Conservation (phyloP, 495 filamentous ascomycete genomes). For the Letharia columbiana region DNA sequence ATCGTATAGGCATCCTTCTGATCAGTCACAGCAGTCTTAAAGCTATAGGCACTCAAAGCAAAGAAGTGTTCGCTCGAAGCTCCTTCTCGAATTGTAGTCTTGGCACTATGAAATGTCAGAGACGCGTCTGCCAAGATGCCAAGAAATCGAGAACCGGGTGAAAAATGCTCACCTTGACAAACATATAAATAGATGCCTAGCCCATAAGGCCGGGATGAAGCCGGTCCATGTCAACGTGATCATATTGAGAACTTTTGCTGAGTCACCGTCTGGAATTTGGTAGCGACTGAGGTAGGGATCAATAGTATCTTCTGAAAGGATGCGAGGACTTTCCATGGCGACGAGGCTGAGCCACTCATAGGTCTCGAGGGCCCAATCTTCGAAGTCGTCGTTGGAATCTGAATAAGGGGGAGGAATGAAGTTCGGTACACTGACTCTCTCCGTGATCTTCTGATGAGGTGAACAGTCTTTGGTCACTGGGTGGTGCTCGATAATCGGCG, state of each 20-base stretch:
- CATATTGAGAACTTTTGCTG: constrained; percentile 25
- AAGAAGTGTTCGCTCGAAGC: constrained; percentile 20
- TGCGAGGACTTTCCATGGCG: constrained; percentile 60
- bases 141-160: background rate
- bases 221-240: constrained; percentile 43
- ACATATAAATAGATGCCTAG: constrained; percentile 32
- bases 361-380: constrained; percentile 53
- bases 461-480: constrained; percentile 41
- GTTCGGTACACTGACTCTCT: constrained; percentile 40
- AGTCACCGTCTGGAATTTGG: constrained; percentile 44
- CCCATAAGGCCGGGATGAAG: constrained; percentile 37
- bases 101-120: constrained; percentile 9
- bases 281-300: constrained; percentile 83
- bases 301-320: constrained; percentile 56
- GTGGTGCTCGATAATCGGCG: constrained; percentile 46
- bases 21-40: constrained; percentile 35
- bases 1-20: constrained; percentile 41
- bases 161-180: constrained; percentile 18
- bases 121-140: background rate
- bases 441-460: constrained; percentile 26
- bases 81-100: background rate
- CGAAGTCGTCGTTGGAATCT: constrained; percentile 39
- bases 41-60: constrained; percentile 32
- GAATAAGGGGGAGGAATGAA: constrained; percentile 38
- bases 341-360: constrained; percentile 83